Base-by-base conservation (phyloP, 495 filamentous ascomycete genomes). In the Trichoderma virens region DNA sequence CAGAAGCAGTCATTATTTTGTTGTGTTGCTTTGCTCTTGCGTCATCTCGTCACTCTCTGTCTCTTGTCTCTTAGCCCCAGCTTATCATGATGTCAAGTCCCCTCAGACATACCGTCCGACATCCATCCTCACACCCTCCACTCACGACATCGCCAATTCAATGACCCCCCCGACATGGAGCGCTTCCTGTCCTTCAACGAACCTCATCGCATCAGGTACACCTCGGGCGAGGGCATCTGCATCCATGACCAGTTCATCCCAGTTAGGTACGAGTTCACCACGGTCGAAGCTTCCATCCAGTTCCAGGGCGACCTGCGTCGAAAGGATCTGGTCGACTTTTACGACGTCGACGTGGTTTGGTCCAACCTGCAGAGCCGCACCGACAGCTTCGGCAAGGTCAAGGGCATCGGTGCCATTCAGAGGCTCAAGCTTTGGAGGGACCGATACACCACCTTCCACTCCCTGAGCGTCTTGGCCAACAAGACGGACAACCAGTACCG, bases 381-480 rank as follows among this genome's bases (percentile, higher is more conserved):
- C 3, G 72, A 76, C 61, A 66, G 69, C 11, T 74, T 72, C 59
- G 74, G 74, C 34, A 73, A 67, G 30, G 71, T 76, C 30, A 65
- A 71, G 28, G 74, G 74, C 1, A 56, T 76, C 65, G 74, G 74
- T 5, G 70, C 72, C 0, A 74, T 76, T 20, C 74, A 76, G 65
- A 62, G 74, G 51, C 70, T 76, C 62, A 76, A 76, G 61, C 69
- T 76, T 1, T 76, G 74, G 74, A 65, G 69, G 61, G 74, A 76
- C 60, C 62, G 74, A 39, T 70, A 73, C 27, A 70, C 72, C 18
- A 70, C 69, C 1, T 70, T 69, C 27, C 72, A 76, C 64, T 74
- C 67, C 59, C 18, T 76, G 13, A 72, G 70, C 18, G 72, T 76
- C 35, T 76, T 67, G 32, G 72, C 74, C 51, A 76, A 73, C 66